Percentiles rank a stretch among this genome's conserved stretches.
phyloP scores from a whole-genome alignment of 2,329 filamentous ascomycete genomes.

The Talaromyces sp. region DNA sequence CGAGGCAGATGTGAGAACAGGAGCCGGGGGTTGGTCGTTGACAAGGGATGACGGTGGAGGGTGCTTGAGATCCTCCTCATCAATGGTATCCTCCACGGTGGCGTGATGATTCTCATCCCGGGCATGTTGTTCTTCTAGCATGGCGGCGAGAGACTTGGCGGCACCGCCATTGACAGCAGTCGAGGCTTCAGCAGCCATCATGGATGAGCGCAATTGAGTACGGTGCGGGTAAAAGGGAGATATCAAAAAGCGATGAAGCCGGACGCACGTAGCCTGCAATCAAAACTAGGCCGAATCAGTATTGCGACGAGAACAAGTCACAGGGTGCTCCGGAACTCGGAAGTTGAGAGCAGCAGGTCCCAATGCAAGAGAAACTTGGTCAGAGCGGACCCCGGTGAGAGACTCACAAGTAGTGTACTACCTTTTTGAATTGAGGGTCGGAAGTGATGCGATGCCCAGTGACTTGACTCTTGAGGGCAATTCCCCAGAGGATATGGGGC shows the following conservation, averaged over 20 bases:
- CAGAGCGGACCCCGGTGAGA: not conserved
- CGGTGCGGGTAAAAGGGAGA: not conserved
- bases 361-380: not conserved
- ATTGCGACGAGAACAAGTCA: conserved; percentile 8
- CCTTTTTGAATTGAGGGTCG: conserved; percentile 9
- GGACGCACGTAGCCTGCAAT: conserved; percentile 21
- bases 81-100: conserved; percentile 77
- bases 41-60: conserved; percentile 53
- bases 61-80: conserved; percentile 72
- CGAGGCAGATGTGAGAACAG: conserved; percentile 15
- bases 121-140: conserved; percentile 58
- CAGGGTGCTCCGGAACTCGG: not conserved
- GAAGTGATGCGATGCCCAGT: conserved; percentile 5
- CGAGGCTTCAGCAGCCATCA: conserved; percentile 39
- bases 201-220: conserved; percentile 13
- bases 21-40: conserved; percentile 35
- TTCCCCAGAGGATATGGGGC: conserved; percentile 12
- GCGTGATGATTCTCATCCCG: conserved; percentile 61
- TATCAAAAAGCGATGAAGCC: conserved; percentile 3
- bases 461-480: conserved; percentile 11
- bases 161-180: conserved; percentile 36
- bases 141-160: conserved; percentile 54
- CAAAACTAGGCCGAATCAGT: conserved; percentile 18
- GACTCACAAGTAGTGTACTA: conserved; percentile 11
- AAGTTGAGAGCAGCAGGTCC: too few species aligned